These are phyloP conservation scores for Hanseniaspora singularis DNA, from an alignment of 805 yeast species.

Conservation along the genomic window DNA sequence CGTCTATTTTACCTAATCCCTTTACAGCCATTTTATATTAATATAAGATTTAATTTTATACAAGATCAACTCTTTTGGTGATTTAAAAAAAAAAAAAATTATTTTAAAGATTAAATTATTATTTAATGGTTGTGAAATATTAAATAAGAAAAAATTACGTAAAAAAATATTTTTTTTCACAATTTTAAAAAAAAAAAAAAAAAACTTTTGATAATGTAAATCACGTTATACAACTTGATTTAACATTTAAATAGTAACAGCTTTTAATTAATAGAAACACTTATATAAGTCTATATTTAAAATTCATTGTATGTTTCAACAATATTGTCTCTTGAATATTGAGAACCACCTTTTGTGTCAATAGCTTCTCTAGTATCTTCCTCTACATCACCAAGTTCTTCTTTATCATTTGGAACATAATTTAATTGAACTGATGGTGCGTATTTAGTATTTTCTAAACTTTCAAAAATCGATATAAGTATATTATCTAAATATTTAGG, in stretches of 20 bases:
- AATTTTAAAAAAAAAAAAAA: too few relatives aligned
- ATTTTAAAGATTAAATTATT: too few relatives aligned
- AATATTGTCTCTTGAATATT: constrained; percentile 64
- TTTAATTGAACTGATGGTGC: constrained; percentile 97
- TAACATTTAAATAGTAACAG: too few relatives aligned
- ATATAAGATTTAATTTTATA: background rate
- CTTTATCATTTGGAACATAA: constrained; percentile 77
- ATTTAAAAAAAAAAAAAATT: too few relatives aligned
- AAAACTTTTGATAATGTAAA: too few relatives aligned
- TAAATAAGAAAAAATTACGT: too few relatives aligned
- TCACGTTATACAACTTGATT: too few relatives aligned
- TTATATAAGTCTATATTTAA: background rate
- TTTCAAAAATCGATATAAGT: constrained; percentile 59
- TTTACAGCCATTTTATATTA: constrained; percentile 50
- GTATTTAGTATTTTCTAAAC: constrained; percentile 78
- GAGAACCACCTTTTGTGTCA: constrained; percentile 87
- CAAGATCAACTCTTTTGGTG: too few relatives aligned
- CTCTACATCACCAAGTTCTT: constrained; percentile 73
- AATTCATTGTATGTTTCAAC: constrained; percentile 67
- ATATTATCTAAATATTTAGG: constrained; percentile 85
- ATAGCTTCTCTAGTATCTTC: constrained; percentile 70
- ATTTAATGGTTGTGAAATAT: too few relatives aligned
- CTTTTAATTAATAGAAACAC: too few relatives aligned
- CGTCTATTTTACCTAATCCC: constrained; percentile 68
- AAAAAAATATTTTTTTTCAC: too few relatives aligned